These are phyloP conservation scores for Entamoeba nuttalli DNA, from an alignment of 208 protist species.

Conservation along the genomic window DNA sequence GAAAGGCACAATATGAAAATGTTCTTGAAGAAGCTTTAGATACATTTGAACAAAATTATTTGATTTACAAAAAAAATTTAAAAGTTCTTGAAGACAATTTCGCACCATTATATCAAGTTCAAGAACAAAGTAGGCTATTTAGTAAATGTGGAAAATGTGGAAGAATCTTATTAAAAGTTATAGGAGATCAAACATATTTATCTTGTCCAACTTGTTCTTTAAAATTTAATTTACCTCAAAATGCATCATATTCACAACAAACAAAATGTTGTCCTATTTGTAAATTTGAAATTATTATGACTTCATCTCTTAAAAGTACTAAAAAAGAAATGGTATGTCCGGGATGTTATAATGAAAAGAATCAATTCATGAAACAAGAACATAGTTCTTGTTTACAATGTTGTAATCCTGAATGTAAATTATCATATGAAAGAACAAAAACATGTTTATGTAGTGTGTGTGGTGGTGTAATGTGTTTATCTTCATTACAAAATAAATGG, in stretches of 20 bases:
- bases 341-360: not conserved
- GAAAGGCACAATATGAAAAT: constrained; percentile 52
- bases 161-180: not conserved
- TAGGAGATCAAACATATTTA: not conserved
- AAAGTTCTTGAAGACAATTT: constrained; percentile 49
- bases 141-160: not conserved
- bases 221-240: not conserved
- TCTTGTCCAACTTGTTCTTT: not conserved
- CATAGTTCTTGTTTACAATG: not conserved
- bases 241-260: not conserved
- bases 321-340: not conserved
- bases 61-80: constrained; percentile 69
- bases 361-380: not conserved
- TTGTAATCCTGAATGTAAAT: not conserved
- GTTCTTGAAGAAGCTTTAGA: not conserved
- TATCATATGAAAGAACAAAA: not conserved
- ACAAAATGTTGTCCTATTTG: not conserved
- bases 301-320: not conserved
- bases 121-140: not conserved
- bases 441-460: not conserved
- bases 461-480: not conserved
- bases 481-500: not conserved
- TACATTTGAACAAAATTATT: constrained; percentile 51
- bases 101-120: not conserved
- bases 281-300: not conserved